Evolutionary conservation across 176 grass and related monocot species (phyloP).

Genomic region (bread wheat (Triticum aestivum)): IWGSC_CS_RefSeq_v2.1 NC_057802.1:433301174-433301673

Average conservation of each 20-base stretch:
- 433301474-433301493: too few species aligned
- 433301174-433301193: background rate
- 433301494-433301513: too few species aligned
- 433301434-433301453: background rate
- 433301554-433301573: background rate
- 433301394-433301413: too few species aligned
- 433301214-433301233: slow-evolving; percentile 8
- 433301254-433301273: background rate
- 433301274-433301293: too few species aligned
- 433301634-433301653: slow-evolving; percentile 4
- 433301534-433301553: background rate
- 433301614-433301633: background rate
- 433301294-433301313: too few species aligned
- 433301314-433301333: too few species aligned
- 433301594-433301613: background rate
- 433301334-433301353: too few species aligned
- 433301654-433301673: background rate
- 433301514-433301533: background rate
- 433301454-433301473: too few species aligned
- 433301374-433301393: too few species aligned
- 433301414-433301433: background rate
- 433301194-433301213: background rate
- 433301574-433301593: background rate
- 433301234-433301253: background rate
- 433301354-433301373: too few species aligned